Evolutionary conservation across 2,329 filamentous ascomycete species (phyloP).

Genomic region (Venturia asperata): DNA sequence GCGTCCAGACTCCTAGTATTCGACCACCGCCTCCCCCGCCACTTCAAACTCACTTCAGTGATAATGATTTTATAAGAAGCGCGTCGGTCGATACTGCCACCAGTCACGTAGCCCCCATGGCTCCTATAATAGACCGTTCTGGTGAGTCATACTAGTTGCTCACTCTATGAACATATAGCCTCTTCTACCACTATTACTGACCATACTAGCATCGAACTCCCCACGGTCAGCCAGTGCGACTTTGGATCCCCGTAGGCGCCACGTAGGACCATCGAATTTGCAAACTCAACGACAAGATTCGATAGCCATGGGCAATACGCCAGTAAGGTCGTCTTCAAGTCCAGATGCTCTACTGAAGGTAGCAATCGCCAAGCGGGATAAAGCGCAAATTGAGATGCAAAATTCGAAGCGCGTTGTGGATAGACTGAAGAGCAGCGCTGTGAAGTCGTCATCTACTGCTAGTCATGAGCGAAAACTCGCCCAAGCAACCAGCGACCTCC

Average conservation of each 20-base stretch:
- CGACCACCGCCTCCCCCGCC: neutral
- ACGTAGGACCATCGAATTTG: neutral
- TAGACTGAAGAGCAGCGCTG: neutral
- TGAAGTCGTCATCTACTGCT: neutral
- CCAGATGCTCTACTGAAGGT: neutral
- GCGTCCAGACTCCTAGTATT: neutral
- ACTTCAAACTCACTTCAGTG: neutral
- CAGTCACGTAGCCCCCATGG: neutral
- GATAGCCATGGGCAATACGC: neutral
- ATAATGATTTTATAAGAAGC: conserved; percentile 6
- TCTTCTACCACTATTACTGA: neutral
- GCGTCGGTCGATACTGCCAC: neutral
- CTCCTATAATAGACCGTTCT: conserved; percentile 2
- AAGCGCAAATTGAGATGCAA: neutral
- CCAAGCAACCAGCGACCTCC: neutral
- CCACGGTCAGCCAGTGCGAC: neutral
- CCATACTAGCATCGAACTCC: neutral
- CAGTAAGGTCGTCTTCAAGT: neutral
- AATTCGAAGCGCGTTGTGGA: neutral
- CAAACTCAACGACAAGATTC: neutral
- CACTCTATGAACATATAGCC: neutral
- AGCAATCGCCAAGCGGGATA: neutral
- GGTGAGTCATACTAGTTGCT: neutral
- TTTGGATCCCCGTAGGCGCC: neutral
- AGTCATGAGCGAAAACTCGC: neutral